Conservation (phyloP, 768 basidiomycete genomes). For the Dioszegia aurantiaca region DNA sequence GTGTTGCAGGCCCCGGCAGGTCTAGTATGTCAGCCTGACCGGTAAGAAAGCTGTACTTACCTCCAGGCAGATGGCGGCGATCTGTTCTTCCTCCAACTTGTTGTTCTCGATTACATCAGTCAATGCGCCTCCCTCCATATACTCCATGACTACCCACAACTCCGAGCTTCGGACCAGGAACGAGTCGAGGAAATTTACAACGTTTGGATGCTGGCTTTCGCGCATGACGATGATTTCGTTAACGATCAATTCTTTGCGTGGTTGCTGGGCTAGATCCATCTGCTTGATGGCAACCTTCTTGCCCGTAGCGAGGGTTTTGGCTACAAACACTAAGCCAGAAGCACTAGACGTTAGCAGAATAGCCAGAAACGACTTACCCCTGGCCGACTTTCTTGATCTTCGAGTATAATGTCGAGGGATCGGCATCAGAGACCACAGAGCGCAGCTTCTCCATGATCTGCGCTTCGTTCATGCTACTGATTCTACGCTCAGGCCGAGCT, state of each 20-base stretch:
- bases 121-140: conserved; percentile 91
- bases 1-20: conserved; percentile 90
- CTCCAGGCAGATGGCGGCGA: conserved; percentile 85
- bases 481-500: conserved; percentile 68
- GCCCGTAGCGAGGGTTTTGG: conserved; percentile 77
- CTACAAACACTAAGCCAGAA: conserved; percentile 96
- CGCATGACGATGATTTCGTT: conserved; percentile 99
- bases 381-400: conserved; percentile 99
- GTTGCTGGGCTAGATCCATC: conserved; percentile 93
- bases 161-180: conserved; percentile 84
- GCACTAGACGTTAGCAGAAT: conserved; percentile 60
- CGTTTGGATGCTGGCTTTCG: conserved; percentile 93
- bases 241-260: conserved; percentile 93
- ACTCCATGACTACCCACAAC: conserved; percentile 99
- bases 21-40: conserved; percentile 57
- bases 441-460: conserved; percentile 98
- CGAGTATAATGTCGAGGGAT: conserved; percentile 84
- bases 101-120: conserved; percentile 99
- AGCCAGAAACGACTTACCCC: conserved; percentile 59
- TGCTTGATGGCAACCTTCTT: conserved; percentile 96
- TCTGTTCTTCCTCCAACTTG: conserved; percentile 89
- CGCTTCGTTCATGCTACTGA: conserved; percentile 92
- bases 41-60: conserved; percentile 56
- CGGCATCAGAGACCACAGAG: conserved; percentile 77
- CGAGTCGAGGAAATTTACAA: conserved; percentile 90